These are phyloP conservation scores for Cardamine resedifolia DNA, from an alignment of 345 rosid species.

Conservation along the genomic window DNA sequence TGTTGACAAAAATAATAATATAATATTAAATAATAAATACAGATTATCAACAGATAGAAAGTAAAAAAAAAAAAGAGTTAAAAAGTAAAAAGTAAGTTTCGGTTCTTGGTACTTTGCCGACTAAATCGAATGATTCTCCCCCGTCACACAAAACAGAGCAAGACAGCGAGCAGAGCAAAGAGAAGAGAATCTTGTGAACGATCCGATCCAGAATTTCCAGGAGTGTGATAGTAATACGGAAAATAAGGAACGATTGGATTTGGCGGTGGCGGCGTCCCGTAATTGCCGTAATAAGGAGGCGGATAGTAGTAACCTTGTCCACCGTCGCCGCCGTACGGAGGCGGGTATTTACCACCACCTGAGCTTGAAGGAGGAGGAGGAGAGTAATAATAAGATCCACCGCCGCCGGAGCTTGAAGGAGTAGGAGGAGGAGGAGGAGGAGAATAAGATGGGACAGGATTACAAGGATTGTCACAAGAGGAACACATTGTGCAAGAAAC, in stretches of 20 bases:
- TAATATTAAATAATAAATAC: constrained; percentile 23
- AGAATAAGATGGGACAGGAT: constrained; percentile 45
- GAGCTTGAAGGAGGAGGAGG: constrained; percentile 70
- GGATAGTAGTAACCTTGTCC: constrained; percentile 58
- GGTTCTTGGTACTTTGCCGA: background rate
- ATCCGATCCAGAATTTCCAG: constrained; percentile 37
- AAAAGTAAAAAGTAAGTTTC: background rate
- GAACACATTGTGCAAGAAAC: constrained; percentile 90
- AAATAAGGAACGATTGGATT: constrained; percentile 99
- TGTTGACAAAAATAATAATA: too few species aligned
- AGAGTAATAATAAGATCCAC: constrained; percentile 48
- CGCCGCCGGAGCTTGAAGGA: constrained; percentile 48
- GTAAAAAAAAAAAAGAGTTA: background rate
- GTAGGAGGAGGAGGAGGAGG: constrained; percentile 65
- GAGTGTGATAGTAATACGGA: constrained; percentile 74
- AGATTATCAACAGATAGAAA: constrained; percentile 9
- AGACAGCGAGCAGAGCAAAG: constrained; percentile 18
- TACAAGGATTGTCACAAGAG: constrained; percentile 68
- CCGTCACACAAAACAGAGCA: constrained; percentile 38
- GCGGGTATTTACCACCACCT: constrained; percentile 48
- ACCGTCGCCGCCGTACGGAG: constrained; percentile 51
- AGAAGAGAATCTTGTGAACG: background rate
- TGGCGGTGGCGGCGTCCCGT: constrained; percentile 78
- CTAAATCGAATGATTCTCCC: background rate
- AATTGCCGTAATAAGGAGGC: constrained; percentile 52